Percentiles rank a stretch among this genome's conserved stretches.
These are phyloP conservation scores for Aspergillus nidulans DNA, from an alignment of 495 filamentous ascomycete genomes.

Conservation along the genomic window DNA sequence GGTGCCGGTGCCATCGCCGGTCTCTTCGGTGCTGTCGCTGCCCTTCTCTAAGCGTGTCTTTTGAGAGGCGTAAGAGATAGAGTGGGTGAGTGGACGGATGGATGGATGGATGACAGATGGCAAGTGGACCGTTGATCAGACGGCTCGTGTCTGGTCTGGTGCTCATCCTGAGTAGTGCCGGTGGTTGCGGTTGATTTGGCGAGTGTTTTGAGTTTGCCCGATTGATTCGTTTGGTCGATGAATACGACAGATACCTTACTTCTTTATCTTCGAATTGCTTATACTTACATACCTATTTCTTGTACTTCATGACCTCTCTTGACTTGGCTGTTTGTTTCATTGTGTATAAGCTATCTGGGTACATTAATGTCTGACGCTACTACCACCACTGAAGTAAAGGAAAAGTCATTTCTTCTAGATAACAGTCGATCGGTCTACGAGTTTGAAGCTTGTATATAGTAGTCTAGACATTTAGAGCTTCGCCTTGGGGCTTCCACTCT, in stretches of 20 bases:
- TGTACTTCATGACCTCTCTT: not conserved
- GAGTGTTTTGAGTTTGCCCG: not conserved
- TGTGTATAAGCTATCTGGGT: conserved; percentile 6
- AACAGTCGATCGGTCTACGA: not conserved
- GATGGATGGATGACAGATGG: not conserved
- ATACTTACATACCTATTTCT: not conserved
- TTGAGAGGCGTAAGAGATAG: not conserved
- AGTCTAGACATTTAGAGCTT: conserved; percentile 45
- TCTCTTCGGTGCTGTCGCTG: conserved; percentile 70
- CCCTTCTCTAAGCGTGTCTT: conserved; percentile 61
- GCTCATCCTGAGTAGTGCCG: not conserved
- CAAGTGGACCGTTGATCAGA: not conserved
- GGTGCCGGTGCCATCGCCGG: conserved; percentile 55
- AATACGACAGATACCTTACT: conserved; percentile 13
- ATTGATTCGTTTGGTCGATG: conserved; percentile 11
- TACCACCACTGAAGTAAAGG: not conserved
- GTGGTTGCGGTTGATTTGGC: not conserved
- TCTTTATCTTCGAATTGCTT: not conserved
- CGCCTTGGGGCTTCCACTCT: conserved; percentile 25
- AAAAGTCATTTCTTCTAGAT: not conserved
- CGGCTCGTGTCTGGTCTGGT: not conserved
- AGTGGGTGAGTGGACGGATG: not conserved
- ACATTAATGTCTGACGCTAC: conserved; percentile 3
- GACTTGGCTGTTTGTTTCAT: conserved; percentile 3
- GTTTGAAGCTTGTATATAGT: not conserved